A percentile compares a stretch with the other conserved stretches of the same genome.
These are phyloP conservation scores for Saposhnikovia divaricata DNA, from an alignment of 129 eudicot genomes.

Conservation along the genomic window DNA sequence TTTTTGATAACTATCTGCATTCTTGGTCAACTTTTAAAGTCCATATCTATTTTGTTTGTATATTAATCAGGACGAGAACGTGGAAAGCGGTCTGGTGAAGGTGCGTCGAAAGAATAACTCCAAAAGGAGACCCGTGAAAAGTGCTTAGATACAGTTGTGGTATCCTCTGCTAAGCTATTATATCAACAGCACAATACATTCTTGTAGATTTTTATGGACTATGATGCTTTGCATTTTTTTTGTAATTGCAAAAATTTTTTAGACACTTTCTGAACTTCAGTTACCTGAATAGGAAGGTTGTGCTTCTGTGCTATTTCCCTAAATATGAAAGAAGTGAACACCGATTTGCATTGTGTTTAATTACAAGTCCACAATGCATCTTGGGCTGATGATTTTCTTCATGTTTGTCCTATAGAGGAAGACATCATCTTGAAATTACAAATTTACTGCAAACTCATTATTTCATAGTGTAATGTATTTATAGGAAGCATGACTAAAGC, in stretches of 20 bases:
- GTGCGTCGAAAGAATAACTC: conserved; percentile 75
- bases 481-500: no score
- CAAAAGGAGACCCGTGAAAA: conserved; percentile 48
- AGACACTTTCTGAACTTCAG: background rate
- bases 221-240: background rate
- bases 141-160: conserved; percentile 4
- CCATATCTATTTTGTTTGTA: background rate
- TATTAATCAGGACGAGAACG: conserved; percentile 60
- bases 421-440: no score
- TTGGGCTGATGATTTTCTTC: conserved; percentile 99
- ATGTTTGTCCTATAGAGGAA: conserved; percentile 67
- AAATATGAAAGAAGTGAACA: conserved; percentile 82
- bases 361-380: conserved; percentile 87
- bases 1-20: no score
- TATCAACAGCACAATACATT: background rate
- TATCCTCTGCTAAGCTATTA: background rate
- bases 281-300: conserved; percentile 85
- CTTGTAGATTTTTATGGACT: background rate
- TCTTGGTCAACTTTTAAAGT: background rate
- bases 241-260: background rate
- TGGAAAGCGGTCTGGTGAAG: conserved; percentile 74
- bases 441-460: no score
- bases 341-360: conserved; percentile 93
- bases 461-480: no score
- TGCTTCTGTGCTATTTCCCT: conserved; percentile 82